Conservation (phyloP, 2,329 filamentous ascomycete genomes). For the Teratosphaeria pseudoeucalypti region DNA sequence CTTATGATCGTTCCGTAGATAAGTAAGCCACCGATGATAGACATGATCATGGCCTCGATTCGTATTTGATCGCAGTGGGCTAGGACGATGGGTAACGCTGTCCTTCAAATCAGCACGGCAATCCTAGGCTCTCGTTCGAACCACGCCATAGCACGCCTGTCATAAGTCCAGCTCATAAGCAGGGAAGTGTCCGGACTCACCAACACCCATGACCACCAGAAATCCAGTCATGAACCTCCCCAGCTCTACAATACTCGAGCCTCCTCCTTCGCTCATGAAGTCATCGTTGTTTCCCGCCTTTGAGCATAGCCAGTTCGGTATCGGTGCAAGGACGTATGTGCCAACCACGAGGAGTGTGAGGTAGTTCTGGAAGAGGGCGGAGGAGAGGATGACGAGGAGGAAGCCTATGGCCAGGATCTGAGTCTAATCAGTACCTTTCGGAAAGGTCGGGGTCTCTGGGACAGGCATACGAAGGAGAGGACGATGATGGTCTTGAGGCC, state of each 20-base stretch:
- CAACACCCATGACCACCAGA: conserved; percentile 92
- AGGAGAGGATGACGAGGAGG: conserved; percentile 95
- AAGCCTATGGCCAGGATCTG: conserved; percentile 93
- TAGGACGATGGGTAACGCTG: conserved; percentile 78
- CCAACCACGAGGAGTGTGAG: conserved; percentile 90
- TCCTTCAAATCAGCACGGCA: conserved; percentile 1
- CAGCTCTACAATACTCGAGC: conserved; percentile 82
- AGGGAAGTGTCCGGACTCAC: conserved; percentile 34
- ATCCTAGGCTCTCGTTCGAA: not conserved
- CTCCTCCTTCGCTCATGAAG: conserved; percentile 69
- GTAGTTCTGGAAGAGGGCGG: conserved; percentile 89
- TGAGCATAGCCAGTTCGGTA: conserved; percentile 93
- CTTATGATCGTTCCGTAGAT: conserved; percentile 98
- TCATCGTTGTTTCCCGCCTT: conserved; percentile 88
- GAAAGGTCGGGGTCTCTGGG: not conserved
- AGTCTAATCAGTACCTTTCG: not conserved
- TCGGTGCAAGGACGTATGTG: conserved; percentile 84
- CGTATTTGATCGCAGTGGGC: conserved; percentile 79
- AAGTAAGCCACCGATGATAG: conserved; percentile 77
- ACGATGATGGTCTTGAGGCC: conserved; percentile 98
- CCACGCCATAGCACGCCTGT: no score
- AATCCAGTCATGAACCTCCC: conserved; percentile 92
- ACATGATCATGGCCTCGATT: conserved; percentile 86
- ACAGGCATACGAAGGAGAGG: conserved; percentile 74
- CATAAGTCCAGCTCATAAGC: no score